Percentiles rank a stretch among this genome's conserved stretches.
phyloP scores from a whole-genome alignment of 345 rosid genomes.

The Psidium friedrichsthalianum region DNA sequence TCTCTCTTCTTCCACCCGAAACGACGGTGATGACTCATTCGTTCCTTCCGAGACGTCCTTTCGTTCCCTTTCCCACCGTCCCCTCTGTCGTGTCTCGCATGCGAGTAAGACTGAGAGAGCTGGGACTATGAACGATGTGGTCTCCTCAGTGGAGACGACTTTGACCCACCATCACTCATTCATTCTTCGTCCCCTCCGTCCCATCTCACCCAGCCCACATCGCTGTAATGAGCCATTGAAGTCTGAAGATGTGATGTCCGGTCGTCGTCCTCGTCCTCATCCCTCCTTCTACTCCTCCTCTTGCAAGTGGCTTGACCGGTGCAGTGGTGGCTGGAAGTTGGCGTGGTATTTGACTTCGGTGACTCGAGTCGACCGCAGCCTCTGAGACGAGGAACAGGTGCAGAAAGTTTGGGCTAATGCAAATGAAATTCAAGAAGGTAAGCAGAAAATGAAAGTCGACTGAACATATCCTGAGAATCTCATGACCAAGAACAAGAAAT shows the following conservation, averaged over 20 bases:
- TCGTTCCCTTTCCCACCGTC: neutral
- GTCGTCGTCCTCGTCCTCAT: too few species aligned
- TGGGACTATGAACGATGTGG: neutral
- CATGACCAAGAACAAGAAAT: too few species aligned
- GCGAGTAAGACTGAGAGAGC: neutral
- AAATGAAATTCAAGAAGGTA: too few species aligned
- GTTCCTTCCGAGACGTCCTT: neutral
- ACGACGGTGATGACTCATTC: neutral
- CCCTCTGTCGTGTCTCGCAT: neutral
- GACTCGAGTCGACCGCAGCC: neutral
- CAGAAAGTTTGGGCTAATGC: too few species aligned
- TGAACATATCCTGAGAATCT: too few species aligned
- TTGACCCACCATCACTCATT: neutral
- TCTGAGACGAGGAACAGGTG: neutral
- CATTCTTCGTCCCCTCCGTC: neutral
- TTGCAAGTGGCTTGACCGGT: neutral
- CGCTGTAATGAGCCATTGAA: too few species aligned
- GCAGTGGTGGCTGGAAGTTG: neutral
- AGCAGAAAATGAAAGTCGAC: too few species aligned
- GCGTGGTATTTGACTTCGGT: neutral
- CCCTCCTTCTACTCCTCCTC: neutral
- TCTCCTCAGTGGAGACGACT: neutral
- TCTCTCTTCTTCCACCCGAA: neutral
- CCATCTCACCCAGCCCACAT: neutral
- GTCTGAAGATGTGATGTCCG: too few species aligned